Conservation (phyloP, 2,329 filamentous ascomycete species). For the Neofusicoccum laricinum region DNA sequence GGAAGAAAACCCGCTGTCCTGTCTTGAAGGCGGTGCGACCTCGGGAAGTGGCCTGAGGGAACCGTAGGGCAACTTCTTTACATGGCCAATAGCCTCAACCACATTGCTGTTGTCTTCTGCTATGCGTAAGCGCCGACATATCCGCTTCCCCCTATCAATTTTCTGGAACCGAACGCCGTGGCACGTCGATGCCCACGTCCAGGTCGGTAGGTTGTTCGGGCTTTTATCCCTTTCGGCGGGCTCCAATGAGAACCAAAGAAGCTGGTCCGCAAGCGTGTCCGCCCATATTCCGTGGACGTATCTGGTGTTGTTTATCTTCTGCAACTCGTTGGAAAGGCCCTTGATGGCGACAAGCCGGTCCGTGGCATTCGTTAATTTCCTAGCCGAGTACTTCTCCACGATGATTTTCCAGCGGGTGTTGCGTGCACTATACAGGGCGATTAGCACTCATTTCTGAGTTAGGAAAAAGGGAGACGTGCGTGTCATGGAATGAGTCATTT, state of each 20-base stretch:
- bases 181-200: constrained; percentile 24
- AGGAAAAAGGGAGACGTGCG: background rate
- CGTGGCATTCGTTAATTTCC: constrained; percentile 18
- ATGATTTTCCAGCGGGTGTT: constrained; percentile 25
- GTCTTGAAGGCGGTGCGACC: background rate
- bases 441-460: background rate
- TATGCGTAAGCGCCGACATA: constrained; percentile 19
- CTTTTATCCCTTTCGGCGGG: constrained; percentile 18
- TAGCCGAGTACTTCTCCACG: constrained; percentile 24
- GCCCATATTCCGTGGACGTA: constrained; percentile 23
- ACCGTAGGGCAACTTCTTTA: background rate
- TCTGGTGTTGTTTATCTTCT: constrained; percentile 18
- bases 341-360: constrained; percentile 25
- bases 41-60: background rate
- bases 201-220: constrained; percentile 20
- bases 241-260: constrained; percentile 22
- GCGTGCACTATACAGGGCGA: constrained; percentile 11
- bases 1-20: background rate
- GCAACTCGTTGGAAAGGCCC: constrained; percentile 17
- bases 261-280: constrained; percentile 23
- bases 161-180: constrained; percentile 23
- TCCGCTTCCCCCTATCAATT: constrained; percentile 22
- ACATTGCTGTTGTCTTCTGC: background rate
- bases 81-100: background rate
- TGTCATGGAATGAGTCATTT: constrained; percentile 22